Percentiles rank a stretch among this genome's conserved stretches.
phyloP scores from a whole-genome alignment of 2,329 filamentous ascomycete genomes.

The Paracamarosporium sp. region DNA sequence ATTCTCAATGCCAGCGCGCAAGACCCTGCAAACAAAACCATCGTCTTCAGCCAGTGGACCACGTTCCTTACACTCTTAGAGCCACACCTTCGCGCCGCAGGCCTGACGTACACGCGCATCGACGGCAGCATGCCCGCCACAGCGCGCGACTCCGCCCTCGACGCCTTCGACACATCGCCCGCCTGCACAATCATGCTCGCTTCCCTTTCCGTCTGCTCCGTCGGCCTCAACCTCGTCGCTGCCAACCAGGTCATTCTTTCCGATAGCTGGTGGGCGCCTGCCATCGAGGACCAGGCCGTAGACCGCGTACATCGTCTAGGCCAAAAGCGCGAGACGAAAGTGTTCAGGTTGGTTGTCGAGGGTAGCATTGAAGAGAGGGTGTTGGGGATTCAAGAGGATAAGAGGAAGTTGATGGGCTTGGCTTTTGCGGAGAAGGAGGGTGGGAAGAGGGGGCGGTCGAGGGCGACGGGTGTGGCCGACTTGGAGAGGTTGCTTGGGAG shows the following conservation, averaged over 20 bases:
- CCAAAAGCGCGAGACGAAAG: constrained; percentile 77
- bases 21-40: constrained; percentile 68
- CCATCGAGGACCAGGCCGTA: constrained; percentile 89
- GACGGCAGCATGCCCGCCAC: constrained; percentile 79
- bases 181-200: constrained; percentile 79
- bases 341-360: constrained; percentile 84
- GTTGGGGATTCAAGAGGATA: constrained; percentile 77
- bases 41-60: constrained; percentile 81
- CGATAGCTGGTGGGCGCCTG: constrained; percentile 90
- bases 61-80: constrained; percentile 76
- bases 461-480: constrained; percentile 54
- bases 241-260: constrained; percentile 85
- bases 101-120: constrained; percentile 72
- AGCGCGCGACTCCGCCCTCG: constrained; percentile 75
- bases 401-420: constrained; percentile 77
- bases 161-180: constrained; percentile 70
- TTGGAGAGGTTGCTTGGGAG: constrained; percentile 49
- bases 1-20: constrained; percentile 74
- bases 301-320: constrained; percentile 88
- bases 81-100: constrained; percentile 66
- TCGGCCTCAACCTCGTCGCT: constrained; percentile 84
- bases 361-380: constrained; percentile 82
- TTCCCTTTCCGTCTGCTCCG: constrained; percentile 80
- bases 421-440: constrained; percentile 77
- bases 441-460: constrained; percentile 61